These are phyloP conservation scores for Alternaria sp. DNA, from an alignment of 2,329 filamentous ascomycete species.

Conservation along the genomic window DNA sequence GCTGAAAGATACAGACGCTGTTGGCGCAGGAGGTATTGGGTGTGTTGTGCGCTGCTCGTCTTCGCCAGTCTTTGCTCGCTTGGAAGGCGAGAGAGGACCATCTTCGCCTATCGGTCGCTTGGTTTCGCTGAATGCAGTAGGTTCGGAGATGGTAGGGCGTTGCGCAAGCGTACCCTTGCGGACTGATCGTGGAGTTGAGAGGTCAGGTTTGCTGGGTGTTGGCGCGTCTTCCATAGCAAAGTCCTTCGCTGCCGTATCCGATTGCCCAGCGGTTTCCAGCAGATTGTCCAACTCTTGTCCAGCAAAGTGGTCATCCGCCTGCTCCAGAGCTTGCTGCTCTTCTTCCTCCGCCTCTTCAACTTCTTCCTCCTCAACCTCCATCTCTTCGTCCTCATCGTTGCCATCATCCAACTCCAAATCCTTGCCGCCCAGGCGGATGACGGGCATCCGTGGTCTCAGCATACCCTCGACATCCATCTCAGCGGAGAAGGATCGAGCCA, in stretches of 20 bases:
- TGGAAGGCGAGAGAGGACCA: conserved; percentile 32
- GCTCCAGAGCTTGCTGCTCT: background rate
- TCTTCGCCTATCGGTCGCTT: conserved; percentile 36
- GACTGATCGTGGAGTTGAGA: background rate
- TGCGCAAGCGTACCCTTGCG: background rate
- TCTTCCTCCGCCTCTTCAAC: conserved; percentile 56
- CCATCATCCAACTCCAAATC: conserved; percentile 31
- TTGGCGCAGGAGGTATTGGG: conserved; percentile 7
- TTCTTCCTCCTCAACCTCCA: conserved; percentile 21
- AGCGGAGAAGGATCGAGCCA: conserved; percentile 69
- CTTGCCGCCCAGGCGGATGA: conserved; percentile 40
- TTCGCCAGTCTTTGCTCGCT: conserved; percentile 32
- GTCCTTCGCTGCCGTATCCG: conserved; percentile 17
- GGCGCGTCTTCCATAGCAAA: conserved; percentile 22
- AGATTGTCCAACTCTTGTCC: conserved; percentile 36
- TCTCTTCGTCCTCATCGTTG: conserved; percentile 27
- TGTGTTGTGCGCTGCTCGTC: conserved; percentile 9
- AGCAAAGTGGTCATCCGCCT: conserved; percentile 56
- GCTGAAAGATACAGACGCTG: background rate
- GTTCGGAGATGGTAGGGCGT: background rate
- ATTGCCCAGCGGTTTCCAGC: conserved; percentile 23
- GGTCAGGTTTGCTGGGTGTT: background rate
- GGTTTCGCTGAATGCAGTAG: conserved; percentile 8
- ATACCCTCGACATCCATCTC: conserved; percentile 75
- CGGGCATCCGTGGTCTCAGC: conserved; percentile 59